Conservation (phyloP, 495 filamentous ascomycete species). For the Parachaetomium inaequale region DNA sequence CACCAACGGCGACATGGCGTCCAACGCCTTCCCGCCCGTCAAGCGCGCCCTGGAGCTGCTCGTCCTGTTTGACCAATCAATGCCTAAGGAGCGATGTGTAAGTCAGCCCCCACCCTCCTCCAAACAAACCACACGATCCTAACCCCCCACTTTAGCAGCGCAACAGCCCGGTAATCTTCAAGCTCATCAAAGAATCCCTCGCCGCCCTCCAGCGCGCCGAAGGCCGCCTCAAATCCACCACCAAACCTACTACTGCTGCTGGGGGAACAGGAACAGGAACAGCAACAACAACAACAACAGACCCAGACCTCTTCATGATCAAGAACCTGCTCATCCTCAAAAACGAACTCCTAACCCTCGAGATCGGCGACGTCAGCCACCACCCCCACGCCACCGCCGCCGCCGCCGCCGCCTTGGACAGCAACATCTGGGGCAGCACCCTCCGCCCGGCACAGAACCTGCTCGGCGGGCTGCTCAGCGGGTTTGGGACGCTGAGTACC, state of each 20-base stretch:
- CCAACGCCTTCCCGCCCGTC: slow-evolving; percentile 56
- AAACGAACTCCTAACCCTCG: slow-evolving; percentile 85
- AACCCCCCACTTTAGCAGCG: slow-evolving; percentile 48
- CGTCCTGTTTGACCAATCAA: slow-evolving; percentile 70
- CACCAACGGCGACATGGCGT: slow-evolving; percentile 52
- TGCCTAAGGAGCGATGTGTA: slow-evolving; percentile 68
- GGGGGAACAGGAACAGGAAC: slow-evolving; percentile 41
- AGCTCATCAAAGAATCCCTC: slow-evolving; percentile 46
- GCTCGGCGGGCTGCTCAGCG: slow-evolving; percentile 32
- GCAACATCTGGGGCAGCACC: slow-evolving; percentile 67
- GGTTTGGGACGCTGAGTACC: slow-evolving; percentile 32
- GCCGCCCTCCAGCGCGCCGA: slow-evolving; percentile 52
- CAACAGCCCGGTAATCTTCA: slow-evolving; percentile 48
- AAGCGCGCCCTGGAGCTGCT: slow-evolving; percentile 79
- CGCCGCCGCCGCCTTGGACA: slow-evolving; percentile 33
- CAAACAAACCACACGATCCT: slow-evolving; percentile 7
- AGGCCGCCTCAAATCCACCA: slow-evolving; percentile 41
- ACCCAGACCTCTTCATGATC: slow-evolving; percentile 82
- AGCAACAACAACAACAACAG: slow-evolving; percentile 45
- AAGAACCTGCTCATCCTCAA: slow-evolving; percentile 88
- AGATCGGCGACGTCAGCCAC: slow-evolving; percentile 81
- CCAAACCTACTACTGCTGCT: slow-evolving; percentile 14
- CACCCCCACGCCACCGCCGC: slow-evolving; percentile 32
- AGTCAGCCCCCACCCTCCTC: slow-evolving; percentile 27
- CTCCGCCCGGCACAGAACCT: slow-evolving; percentile 52